Evolutionary conservation across 345 rosid species (phyloP).

Genomic region (Corymbia maculata): DNA sequence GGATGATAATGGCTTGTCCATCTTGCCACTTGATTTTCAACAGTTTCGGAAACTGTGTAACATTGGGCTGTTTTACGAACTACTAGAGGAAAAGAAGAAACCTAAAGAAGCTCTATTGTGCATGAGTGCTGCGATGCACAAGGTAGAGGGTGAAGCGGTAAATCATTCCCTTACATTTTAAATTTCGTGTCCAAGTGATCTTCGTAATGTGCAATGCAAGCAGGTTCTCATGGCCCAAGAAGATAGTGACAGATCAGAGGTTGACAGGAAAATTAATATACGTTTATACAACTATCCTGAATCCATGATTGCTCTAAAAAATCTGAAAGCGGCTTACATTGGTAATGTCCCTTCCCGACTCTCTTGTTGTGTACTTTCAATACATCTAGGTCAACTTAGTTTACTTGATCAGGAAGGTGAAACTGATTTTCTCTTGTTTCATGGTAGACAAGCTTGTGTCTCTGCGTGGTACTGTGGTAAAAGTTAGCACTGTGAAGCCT

Average conservation of each 20-base stretch:
- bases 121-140: slow-evolving; percentile 76
- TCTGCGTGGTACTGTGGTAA: slow-evolving; percentile 77
- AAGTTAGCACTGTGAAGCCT: slow-evolving; percentile 86
- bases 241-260: slow-evolving; percentile 26
- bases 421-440: background rate
- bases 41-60: slow-evolving; percentile 46
- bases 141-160: slow-evolving; percentile 61
- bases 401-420: background rate
- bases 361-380: background rate
- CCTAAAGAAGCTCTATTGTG: slow-evolving; percentile 75
- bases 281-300: slow-evolving; percentile 78
- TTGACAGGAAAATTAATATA: slow-evolving; percentile 48
- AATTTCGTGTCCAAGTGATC: background rate
- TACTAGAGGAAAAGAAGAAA: slow-evolving; percentile 53
- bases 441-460: slow-evolving; percentile 87
- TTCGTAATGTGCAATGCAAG: background rate
- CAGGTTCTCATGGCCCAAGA: slow-evolving; percentile 35
- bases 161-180: background rate
- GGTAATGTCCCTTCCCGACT: slow-evolving; percentile 31
- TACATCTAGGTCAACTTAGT: background rate
- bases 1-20: slow-evolving; percentile 39
- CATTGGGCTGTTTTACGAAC: slow-evolving; percentile 40
- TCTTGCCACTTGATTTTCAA: slow-evolving; percentile 64
- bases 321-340: slow-evolving; percentile 88
- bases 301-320: slow-evolving; percentile 75